Conservation (phyloP, 2,329 filamentous ascomycete species). For the Boeremia lycopersici region DNA sequence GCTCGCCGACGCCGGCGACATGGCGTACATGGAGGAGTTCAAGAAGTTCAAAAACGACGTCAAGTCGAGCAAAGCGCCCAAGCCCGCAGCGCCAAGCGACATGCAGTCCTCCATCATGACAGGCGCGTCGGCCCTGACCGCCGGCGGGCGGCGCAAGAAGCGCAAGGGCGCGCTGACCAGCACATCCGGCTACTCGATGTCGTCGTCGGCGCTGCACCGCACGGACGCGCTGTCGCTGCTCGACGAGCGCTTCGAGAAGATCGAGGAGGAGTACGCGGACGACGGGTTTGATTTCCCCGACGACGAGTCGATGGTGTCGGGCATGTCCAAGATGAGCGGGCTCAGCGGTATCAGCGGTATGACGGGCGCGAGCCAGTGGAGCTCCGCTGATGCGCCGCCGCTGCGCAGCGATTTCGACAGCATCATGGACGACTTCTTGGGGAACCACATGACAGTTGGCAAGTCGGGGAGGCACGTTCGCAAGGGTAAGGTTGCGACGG, state of each 20-base stretch:
- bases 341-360: conserved; percentile 46
- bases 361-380: conserved; percentile 43
- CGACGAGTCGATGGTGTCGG: conserved; percentile 55
- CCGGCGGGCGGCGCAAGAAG: conserved; percentile 84
- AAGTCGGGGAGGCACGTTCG: conserved; percentile 67
- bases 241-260: conserved; percentile 87
- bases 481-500: conserved; percentile 79
- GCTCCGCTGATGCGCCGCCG: conserved; percentile 53
- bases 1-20: conserved; percentile 58
- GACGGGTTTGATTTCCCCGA: conserved; percentile 43
- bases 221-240: conserved; percentile 86
- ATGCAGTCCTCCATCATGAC: conserved; percentile 74
- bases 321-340: conserved; percentile 59
- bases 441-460: conserved; percentile 71
- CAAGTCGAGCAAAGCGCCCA: conserved; percentile 55
- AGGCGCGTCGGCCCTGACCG: conserved; percentile 69
- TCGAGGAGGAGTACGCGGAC: conserved; percentile 78
- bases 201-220: conserved; percentile 81
- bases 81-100: conserved; percentile 62
- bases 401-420: conserved; percentile 80
- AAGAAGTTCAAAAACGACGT: conserved; percentile 88
- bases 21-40: conserved; percentile 91
- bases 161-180: conserved; percentile 91
- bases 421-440: conserved; percentile 93
- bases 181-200: conserved; percentile 89